phyloP scores from a whole-genome alignment of 176 grass and related monocot genomes.

The Echinochloa phyllopogon region DNA sequence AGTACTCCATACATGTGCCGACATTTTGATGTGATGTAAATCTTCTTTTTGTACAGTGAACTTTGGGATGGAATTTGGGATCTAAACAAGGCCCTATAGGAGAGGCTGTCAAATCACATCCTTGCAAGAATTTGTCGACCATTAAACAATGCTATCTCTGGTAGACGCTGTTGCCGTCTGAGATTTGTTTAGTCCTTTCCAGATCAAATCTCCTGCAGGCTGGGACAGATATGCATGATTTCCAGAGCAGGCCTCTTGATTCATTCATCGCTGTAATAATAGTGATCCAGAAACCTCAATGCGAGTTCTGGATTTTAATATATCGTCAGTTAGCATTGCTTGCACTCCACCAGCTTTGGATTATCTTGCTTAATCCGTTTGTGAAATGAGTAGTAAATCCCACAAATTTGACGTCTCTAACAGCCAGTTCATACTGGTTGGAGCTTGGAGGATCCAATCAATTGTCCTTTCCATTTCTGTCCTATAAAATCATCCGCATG shows the following conservation, averaged over 20 bases:
- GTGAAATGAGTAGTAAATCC: neutral
- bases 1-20: no score
- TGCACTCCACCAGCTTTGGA: neutral
- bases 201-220: no score
- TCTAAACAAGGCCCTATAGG: no score
- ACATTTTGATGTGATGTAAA: no score
- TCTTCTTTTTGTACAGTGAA: no score
- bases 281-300: neutral
- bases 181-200: no score
- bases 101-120: neutral
- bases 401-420: neutral
- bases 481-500: neutral
- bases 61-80: no score
- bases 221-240: no score
- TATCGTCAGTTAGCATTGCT: neutral
- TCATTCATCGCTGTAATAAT: no score
- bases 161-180: no score
- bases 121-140: neutral
- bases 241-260: no score
- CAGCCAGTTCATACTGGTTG: neutral
- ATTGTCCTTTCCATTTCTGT: neutral
- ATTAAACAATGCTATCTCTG: no score
- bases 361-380: neutral
- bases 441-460: neutral
- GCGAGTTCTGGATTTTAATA: neutral